A percentile compares a stretch with the other conserved stretches of the same genome.
Evolutionary conservation across 768 basidiomycete species (phyloP).

Genomic region (Pleurotus tuber-regium): DNA sequence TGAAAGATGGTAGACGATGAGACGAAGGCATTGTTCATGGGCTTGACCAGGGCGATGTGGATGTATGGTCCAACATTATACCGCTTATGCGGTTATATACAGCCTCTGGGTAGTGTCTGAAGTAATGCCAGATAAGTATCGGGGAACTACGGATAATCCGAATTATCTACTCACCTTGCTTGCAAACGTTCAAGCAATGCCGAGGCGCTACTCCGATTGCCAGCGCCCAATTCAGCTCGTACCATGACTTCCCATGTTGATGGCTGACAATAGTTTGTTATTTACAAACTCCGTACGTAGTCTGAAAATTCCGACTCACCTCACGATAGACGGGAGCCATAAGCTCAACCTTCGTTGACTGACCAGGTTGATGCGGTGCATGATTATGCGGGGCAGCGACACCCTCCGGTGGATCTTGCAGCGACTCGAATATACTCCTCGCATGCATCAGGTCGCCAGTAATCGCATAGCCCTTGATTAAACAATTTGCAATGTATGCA

Average conservation of each 20-base stretch:
- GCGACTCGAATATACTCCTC: conserved; percentile 72
- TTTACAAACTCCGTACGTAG: neutral
- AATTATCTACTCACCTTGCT: conserved; percentile 50
- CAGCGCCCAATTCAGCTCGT: conserved; percentile 80
- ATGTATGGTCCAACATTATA: conserved; percentile 71
- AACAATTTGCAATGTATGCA: conserved; percentile 89
- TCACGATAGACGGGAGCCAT: conserved; percentile 79
- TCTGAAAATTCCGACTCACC: conserved; percentile 36
- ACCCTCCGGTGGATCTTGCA: conserved; percentile 79
- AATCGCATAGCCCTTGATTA: conserved; percentile 72
- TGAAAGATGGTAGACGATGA: no score
- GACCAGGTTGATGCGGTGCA: conserved; percentile 57
- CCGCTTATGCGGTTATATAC: conserved; percentile 80
- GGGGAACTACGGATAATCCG: neutral
- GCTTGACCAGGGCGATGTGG: conserved; percentile 34
- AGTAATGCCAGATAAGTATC: conserved; percentile 11
- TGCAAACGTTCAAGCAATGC: conserved; percentile 69
- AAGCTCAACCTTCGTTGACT: conserved; percentile 29
- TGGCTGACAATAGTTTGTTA: conserved; percentile 43
- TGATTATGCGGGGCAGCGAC: conserved; percentile 91
- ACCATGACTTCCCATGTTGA: conserved; percentile 98
- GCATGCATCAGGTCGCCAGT: conserved; percentile 70
- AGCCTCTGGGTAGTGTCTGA: conserved; percentile 72
- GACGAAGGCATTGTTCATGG: no score
- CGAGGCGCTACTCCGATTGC: conserved; percentile 67